Conservation (phyloP, 108 stramenopile genomes). For the Nitzschia sp. region DNA sequence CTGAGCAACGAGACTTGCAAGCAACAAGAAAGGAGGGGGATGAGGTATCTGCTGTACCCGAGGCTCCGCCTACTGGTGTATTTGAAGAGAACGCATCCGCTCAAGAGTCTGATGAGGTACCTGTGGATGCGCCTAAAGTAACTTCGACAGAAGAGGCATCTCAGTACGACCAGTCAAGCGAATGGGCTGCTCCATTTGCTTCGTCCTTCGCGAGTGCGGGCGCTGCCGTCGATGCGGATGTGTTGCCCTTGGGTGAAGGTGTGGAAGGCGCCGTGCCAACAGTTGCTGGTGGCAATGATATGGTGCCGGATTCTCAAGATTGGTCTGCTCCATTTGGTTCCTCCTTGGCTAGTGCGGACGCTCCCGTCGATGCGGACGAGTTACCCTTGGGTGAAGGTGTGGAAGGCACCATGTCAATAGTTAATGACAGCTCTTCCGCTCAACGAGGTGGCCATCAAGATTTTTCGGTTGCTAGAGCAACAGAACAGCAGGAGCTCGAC, state of each 20-base stretch:
- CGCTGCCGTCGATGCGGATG: background rate
- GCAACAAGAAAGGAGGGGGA: background rate
- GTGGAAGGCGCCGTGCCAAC: background rate
- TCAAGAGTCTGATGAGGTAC: background rate
- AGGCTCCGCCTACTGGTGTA: background rate
- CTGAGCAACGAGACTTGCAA: background rate
- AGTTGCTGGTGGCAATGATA: no score
- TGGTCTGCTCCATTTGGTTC: background rate
- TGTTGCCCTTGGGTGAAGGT: background rate
- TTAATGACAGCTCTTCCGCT: background rate
- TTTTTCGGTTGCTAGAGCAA: background rate
- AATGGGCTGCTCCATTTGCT: background rate
- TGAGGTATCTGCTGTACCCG: background rate
- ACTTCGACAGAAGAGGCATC: background rate
- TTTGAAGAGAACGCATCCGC: background rate
- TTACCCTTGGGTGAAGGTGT: no score
- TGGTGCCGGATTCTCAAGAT: background rate
- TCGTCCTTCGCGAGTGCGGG: background rate
- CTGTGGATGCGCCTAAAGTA: background rate
- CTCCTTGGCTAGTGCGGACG: background rate
- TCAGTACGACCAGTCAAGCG: background rate
- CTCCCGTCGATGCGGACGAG: background rate
- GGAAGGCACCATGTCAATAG: background rate
- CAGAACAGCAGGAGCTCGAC: slow-evolving; percentile 3
- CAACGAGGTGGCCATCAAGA: background rate